Percentiles rank a stretch among this genome's conserved stretches.
These are phyloP conservation scores for Gentiana macrophylla DNA, from an alignment of 257 asterid species.

Conservation along the genomic window DNA sequence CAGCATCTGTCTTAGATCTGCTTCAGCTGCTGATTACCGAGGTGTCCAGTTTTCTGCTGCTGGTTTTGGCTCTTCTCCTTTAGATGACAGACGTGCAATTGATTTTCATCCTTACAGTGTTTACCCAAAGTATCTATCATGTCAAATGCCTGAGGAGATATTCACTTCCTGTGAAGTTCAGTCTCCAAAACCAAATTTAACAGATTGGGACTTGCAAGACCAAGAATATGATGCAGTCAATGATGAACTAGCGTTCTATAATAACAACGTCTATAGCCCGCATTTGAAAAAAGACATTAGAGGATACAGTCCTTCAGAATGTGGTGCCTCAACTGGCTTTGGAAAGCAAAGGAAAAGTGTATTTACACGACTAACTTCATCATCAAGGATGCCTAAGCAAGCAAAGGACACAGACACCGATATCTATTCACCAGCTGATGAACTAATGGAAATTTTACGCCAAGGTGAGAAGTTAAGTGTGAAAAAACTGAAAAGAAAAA, in stretches of 20 bases:
- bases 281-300: slow-evolving; percentile 11
- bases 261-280: slow-evolving; percentile 3
- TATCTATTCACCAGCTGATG: slow-evolving; percentile 49
- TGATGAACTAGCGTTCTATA: slow-evolving; percentile 6
- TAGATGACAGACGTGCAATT: slow-evolving; percentile 11
- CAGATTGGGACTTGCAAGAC: slow-evolving; percentile 9
- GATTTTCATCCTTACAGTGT: slow-evolving; percentile 11
- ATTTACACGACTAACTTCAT: slow-evolving; percentile 44
- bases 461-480: slow-evolving; percentile 17
- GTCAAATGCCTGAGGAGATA: slow-evolving; percentile 18
- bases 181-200: slow-evolving; percentile 12
- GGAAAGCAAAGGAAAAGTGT: slow-evolving; percentile 42
- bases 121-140: slow-evolving; percentile 19
- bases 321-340: slow-evolving; percentile 21
- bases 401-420: slow-evolving; percentile 17
- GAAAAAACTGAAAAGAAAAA: slow-evolving; percentile 19
- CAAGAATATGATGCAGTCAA: slow-evolving; percentile 22
- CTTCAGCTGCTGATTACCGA: slow-evolving; percentile 20
- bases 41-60: slow-evolving; percentile 18
- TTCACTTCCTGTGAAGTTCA: slow-evolving; percentile 12
- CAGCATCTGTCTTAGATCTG: slow-evolving; percentile 19
- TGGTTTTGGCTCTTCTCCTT: slow-evolving; percentile 10
- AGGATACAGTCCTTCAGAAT: slow-evolving; percentile 18
- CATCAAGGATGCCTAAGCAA: slow-evolving; percentile 12
- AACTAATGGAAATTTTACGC: slow-evolving; percentile 48